These are phyloP conservation scores for Vitis hybrid DNA, from an alignment of 177 flowering plant species.

Conservation along the genomic window DNA sequence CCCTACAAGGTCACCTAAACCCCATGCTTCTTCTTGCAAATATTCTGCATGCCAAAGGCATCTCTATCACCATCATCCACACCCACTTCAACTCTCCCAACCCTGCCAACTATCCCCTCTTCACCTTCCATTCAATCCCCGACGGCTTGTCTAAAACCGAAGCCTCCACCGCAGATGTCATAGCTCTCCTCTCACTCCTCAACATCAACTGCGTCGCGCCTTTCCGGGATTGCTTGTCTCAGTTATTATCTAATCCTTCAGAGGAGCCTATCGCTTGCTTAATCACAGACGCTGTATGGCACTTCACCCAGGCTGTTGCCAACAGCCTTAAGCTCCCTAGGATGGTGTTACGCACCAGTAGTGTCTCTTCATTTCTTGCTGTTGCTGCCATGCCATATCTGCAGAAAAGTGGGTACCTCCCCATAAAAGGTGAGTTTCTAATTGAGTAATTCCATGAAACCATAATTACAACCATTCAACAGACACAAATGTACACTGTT, in stretches of 20 bases:
- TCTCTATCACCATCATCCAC: conserved; percentile 33
- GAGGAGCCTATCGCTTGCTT: conserved; percentile 30
- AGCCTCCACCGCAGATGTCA: background rate
- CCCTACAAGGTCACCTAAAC: conserved; percentile 39
- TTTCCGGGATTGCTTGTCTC: conserved; percentile 19
- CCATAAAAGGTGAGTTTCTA: conserved; percentile 24
- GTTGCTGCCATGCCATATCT: conserved; percentile 27
- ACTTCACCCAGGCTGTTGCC: conserved; percentile 27
- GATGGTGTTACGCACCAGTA: conserved; percentile 35
- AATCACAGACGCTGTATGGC: conserved; percentile 31
- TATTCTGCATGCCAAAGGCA: conserved; percentile 35
- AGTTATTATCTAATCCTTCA: conserved; percentile 7
- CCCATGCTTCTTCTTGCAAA: conserved; percentile 44
- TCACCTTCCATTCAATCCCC: conserved; percentile 30
- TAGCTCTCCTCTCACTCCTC: conserved; percentile 3
- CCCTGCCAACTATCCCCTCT: conserved; percentile 29
- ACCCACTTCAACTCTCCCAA: conserved; percentile 35
- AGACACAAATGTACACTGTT: no score
- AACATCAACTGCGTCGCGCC: conserved; percentile 20
- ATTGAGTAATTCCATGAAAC: no score
- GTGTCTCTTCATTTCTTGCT: conserved; percentile 23
- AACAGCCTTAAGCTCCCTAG: conserved; percentile 24
- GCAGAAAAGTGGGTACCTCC: conserved; percentile 25
- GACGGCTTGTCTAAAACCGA: conserved; percentile 19
- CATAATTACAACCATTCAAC: no score